These are phyloP conservation scores for Chaetomium sp. DNA, from an alignment of 2,329 filamentous ascomycete genomes.

Conservation along the genomic window DNA sequence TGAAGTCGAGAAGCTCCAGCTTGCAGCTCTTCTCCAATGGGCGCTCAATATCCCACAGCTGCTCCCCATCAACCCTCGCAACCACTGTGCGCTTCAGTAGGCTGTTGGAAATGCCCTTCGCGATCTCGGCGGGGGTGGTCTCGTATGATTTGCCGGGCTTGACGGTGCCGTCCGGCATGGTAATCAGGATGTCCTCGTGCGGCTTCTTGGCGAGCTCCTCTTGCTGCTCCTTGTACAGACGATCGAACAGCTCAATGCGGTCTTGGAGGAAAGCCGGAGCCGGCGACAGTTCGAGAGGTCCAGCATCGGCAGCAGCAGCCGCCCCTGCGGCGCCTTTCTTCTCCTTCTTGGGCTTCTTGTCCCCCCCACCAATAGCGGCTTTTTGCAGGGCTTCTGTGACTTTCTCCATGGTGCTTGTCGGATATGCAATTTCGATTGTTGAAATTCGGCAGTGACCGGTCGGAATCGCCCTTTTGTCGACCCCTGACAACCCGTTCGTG, in stretches of 20 bases:
- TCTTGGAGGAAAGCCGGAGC: conserved; percentile 74
- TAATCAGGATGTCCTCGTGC: conserved; percentile 67
- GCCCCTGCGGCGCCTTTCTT: conserved; percentile 44
- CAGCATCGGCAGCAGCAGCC: conserved; percentile 32
- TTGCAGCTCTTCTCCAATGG: conserved; percentile 83
- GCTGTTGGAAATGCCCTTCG: conserved; percentile 75
- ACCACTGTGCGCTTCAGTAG: conserved; percentile 82
- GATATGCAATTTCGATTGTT: neutral
- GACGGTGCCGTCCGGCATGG: conserved; percentile 64
- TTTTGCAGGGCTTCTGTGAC: conserved; percentile 27
- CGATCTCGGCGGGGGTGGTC: conserved; percentile 77
- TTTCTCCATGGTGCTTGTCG: conserved; percentile 19
- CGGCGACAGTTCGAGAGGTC: conserved; percentile 43
- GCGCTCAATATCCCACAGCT: conserved; percentile 88
- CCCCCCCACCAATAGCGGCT: conserved; percentile 32
- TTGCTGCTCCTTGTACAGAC: conserved; percentile 76
- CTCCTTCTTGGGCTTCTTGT: conserved; percentile 36
- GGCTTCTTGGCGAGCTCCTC: conserved; percentile 66
- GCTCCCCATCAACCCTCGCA: conserved; percentile 70
- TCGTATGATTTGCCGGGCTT: conserved; percentile 79
- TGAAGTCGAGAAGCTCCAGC: conserved; percentile 80
- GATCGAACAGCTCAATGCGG: conserved; percentile 81
- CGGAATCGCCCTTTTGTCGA: conserved; percentile 1
- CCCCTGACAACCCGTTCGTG: conserved; percentile 17
- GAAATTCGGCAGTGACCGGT: neutral